Percentiles rank a stretch among this genome's conserved stretches.
Conservation (phyloP, 2,329 filamentous ascomycete species). For the Alternaria novae-zelandiae region DNA sequence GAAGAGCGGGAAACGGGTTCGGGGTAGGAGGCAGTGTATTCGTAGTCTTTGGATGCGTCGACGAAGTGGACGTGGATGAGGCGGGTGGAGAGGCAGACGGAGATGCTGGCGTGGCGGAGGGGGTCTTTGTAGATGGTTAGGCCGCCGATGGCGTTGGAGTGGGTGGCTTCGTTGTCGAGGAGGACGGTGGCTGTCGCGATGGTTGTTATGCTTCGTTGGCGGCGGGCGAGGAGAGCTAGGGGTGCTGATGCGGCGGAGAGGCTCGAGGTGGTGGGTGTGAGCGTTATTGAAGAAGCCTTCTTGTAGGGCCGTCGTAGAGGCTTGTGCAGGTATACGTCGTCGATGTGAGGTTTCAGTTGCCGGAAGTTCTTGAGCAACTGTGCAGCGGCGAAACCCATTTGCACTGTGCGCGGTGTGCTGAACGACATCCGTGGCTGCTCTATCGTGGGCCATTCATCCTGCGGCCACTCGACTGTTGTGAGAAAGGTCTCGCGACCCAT, state of each 20-base stretch:
- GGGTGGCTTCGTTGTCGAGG: not conserved
- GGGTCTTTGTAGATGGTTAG: not conserved
- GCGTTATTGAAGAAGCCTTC: not conserved
- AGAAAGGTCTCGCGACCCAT: slow-evolving; percentile 20
- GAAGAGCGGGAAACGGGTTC: not conserved
- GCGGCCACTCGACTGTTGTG: slow-evolving; percentile 12
- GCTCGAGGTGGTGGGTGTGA: not conserved
- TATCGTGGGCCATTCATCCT: slow-evolving; percentile 51
- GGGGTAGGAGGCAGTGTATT: not conserved
- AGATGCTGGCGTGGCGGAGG: not conserved
- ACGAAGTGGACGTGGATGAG: not conserved
- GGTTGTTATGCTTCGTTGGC: not conserved
- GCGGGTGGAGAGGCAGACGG: not conserved
- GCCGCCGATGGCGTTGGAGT: not conserved
- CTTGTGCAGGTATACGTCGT: not conserved
- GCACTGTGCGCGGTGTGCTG: not conserved
- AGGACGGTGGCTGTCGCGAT: not conserved
- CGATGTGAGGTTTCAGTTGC: not conserved
- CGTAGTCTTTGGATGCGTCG: not conserved
- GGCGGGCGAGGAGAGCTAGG: not conserved
- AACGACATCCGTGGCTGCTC: slow-evolving; percentile 20
- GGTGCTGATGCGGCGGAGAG: not conserved
- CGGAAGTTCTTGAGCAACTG: not conserved
- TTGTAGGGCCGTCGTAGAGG: not conserved
- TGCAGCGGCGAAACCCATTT: not conserved